These are phyloP conservation scores for Clathrus columnatus DNA, from an alignment of 768 basidiomycete genomes.

Conservation along the genomic window DNA sequence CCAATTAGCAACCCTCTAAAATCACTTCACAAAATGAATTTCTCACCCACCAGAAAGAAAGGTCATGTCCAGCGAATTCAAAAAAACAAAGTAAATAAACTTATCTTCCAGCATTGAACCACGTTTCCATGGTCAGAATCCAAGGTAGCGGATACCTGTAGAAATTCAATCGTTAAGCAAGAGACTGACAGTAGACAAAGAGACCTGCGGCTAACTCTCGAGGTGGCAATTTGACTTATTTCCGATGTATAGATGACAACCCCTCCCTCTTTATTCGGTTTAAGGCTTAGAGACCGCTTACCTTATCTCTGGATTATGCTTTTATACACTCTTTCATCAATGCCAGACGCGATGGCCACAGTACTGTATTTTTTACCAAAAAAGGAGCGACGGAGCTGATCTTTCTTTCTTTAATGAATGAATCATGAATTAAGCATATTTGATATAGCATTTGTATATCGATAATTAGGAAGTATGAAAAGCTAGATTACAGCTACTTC, in stretches of 20 bases:
- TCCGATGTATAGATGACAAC: slow-evolving; percentile 90
- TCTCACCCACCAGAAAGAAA: slow-evolving; percentile 55
- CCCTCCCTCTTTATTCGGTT: slow-evolving; percentile 99
- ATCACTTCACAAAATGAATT: no score
- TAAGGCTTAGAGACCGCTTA: slow-evolving; percentile 75
- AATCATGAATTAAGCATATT: no score
- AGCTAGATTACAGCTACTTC: no score
- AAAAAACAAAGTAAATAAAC: slow-evolving; percentile 99
- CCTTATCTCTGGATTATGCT: slow-evolving; percentile 64
- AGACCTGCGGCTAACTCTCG: slow-evolving; percentile 85
- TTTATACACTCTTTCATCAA: slow-evolving; percentile 99
- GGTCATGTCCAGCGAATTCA: slow-evolving; percentile 98
- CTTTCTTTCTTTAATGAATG: slow-evolving; percentile 76
- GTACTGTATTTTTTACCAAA: slow-evolving; percentile 76
- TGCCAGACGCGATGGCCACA: slow-evolving; percentile 97
- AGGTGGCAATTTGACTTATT: slow-evolving; percentile 94
- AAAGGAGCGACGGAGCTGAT: slow-evolving; percentile 59
- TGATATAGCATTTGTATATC: no score
- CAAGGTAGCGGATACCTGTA: no score
- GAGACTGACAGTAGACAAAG: background rate
- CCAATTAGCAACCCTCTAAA: no score
- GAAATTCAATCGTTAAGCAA: no score
- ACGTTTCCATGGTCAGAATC: slow-evolving; percentile 89
- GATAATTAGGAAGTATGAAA: no score
- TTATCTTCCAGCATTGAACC: slow-evolving; percentile 94